Conservation (phyloP, 208 protist genomes). For the Leishmania braziliensis region DNA sequence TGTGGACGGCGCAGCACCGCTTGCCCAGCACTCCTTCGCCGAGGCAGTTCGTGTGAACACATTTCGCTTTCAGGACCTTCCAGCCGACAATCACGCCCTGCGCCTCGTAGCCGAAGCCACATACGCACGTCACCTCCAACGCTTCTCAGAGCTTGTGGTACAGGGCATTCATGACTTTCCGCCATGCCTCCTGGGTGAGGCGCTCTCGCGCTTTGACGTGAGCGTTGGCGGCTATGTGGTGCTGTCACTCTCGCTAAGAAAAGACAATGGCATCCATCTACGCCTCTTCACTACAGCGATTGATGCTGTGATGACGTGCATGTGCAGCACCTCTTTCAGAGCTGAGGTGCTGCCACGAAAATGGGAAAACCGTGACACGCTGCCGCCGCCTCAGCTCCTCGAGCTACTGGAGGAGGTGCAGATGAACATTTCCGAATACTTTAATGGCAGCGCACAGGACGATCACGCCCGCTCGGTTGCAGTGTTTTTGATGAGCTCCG, state of each 20-base stretch:
- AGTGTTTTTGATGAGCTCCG: constrained; percentile 80
- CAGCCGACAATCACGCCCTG: constrained; percentile 54
- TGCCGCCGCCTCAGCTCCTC: constrained; percentile 56
- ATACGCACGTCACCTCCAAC: constrained; percentile 76
- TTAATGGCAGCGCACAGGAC: constrained; percentile 84
- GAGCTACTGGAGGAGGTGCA: constrained; percentile 84
- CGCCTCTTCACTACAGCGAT: constrained; percentile 64
- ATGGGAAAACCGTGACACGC: constrained; percentile 47
- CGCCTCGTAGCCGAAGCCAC: constrained; percentile 79
- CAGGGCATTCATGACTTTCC: constrained; percentile 71
- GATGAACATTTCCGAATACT: constrained; percentile 82
- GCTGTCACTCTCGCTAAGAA: constrained; percentile 57
- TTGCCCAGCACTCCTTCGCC: constrained; percentile 49
- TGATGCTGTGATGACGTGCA: constrained; percentile 62
- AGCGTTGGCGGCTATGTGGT: constrained; percentile 74
- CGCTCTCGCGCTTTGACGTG: constrained; percentile 64
- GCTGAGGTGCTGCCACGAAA: constrained; percentile 55
- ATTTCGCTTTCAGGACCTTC: constrained; percentile 80
- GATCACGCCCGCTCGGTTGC: constrained; percentile 62
- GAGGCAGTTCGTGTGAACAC: constrained; percentile 51
- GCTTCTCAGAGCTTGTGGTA: constrained; percentile 50
- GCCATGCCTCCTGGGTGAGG: constrained; percentile 48
- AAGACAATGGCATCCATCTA: constrained; percentile 35
- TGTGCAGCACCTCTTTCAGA: constrained; percentile 80
- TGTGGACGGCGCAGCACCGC: constrained; percentile 62